Evolutionary conservation across 2,329 filamentous ascomycete genomes (phyloP).

Genomic region (Claviceps maximensis): DNA sequence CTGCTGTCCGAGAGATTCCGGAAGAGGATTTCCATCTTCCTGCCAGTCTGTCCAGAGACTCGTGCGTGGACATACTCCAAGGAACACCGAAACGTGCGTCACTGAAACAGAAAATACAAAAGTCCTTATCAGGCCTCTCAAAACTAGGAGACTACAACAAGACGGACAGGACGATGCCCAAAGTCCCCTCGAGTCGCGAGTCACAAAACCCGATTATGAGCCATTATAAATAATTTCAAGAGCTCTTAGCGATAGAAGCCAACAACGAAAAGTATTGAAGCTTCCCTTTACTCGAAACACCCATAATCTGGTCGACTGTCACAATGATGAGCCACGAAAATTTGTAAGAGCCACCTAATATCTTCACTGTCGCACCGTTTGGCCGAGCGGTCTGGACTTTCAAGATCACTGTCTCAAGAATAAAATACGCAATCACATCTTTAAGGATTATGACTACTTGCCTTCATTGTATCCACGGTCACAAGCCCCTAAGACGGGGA

Average conservation of each 20-base stretch:
- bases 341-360: too few species aligned
- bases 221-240: neutral
- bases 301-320: neutral
- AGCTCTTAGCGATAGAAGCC: neutral
- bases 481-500: neutral
- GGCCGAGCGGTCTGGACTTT: neutral
- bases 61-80: neutral
- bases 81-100: neutral
- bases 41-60: neutral
- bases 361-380: neutral
- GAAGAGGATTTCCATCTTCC: neutral
- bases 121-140: conserved; percentile 5
- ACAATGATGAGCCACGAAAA: neutral
- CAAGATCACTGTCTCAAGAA: neutral
- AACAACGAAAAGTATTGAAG: neutral
- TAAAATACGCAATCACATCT: neutral
- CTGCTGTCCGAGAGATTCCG: neutral
- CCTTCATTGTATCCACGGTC: neutral
- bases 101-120: conserved; percentile 2
- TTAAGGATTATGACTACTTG: neutral
- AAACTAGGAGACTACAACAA: neutral
- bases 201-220: neutral
- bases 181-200: neutral
- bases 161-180: neutral
- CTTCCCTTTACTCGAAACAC: neutral